A percentile compares a stretch with the other conserved stretches of the same genome.
phyloP scores from a whole-genome alignment of 768 basidiomycete genomes.

The Rubroboletus satanas region DNA sequence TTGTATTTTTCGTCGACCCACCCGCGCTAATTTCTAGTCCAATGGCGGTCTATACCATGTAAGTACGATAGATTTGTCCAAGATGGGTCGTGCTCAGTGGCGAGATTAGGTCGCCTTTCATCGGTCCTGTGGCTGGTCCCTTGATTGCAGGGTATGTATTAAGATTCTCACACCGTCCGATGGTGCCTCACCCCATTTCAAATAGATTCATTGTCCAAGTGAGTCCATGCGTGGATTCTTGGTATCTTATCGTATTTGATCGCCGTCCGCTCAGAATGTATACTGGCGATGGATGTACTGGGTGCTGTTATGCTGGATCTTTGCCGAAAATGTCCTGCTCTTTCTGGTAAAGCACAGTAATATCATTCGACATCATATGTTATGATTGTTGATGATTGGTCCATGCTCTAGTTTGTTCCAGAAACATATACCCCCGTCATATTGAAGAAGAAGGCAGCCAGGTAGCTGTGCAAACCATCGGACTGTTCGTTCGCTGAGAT shows the following conservation, averaged over 20 bases:
- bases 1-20: not conserved
- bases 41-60: constrained; percentile 53
- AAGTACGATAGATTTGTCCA: not conserved
- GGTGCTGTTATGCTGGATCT: constrained; percentile 66
- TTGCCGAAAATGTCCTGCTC: constrained; percentile 48
- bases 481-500: not conserved
- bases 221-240: constrained; percentile 4
- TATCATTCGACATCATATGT: no score
- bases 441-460: constrained; percentile 53
- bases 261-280: constrained; percentile 37
- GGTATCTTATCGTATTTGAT: constrained; percentile 1
- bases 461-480: constrained; percentile 30
- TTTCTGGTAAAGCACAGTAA: constrained; percentile 39
- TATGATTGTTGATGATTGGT: not conserved
- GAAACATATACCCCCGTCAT: constrained; percentile 70
- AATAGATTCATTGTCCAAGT: constrained; percentile 68
- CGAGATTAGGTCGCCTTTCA: constrained; percentile 44
- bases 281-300: constrained; percentile 80
- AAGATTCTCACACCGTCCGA: not conserved
- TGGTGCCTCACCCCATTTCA: not conserved
- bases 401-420: constrained; percentile 50
- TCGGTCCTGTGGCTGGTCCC: constrained; percentile 55
- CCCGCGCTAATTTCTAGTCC: constrained; percentile 35
- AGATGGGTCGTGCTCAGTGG: not conserved
- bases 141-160: constrained; percentile 53